A percentile compares a stretch with the other conserved stretches of the same genome.
Conservation (phyloP, 306 rosid species). For the Quercus variabilis region DNA sequence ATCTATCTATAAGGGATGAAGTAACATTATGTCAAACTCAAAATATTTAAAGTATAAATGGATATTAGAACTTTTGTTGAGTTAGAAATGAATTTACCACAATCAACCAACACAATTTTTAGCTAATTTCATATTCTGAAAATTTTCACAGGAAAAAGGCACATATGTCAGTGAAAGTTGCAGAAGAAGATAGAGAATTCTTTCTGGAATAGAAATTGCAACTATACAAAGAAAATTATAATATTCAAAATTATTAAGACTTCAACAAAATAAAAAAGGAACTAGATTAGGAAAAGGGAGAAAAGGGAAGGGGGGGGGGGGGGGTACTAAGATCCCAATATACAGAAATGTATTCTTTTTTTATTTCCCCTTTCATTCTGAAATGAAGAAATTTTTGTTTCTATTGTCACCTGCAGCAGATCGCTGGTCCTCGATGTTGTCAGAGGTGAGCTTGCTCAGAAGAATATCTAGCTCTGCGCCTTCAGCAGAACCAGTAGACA, state of each 20-base stretch:
- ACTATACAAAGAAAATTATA: neutral
- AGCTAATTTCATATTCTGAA: neutral
- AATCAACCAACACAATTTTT: neutral
- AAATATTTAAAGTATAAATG: neutral
- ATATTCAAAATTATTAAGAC: neutral
- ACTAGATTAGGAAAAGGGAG: neutral
- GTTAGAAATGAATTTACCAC: neutral
- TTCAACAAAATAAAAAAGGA: too few relatives aligned
- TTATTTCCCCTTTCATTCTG: too few relatives aligned
- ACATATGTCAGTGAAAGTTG: neutral
- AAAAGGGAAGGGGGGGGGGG: neutral
- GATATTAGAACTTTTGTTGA: neutral
- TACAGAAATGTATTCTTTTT: neutral
- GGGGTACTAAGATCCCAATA: neutral
- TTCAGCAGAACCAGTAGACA: slow-evolving; percentile 54
- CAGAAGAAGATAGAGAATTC: neutral
- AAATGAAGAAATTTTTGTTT: neutral
- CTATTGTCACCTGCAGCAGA: slow-evolving; percentile 62
- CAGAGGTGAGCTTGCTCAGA: slow-evolving; percentile 53
- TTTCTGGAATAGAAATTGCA: neutral
- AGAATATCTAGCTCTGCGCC: slow-evolving; percentile 48
- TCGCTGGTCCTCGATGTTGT: slow-evolving; percentile 49
- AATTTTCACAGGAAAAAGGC: neutral
- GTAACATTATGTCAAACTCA: neutral
- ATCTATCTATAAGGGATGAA: neutral